Conservation (phyloP, 2,329 filamentous ascomycete species). For the Dactylellina sp. region DNA sequence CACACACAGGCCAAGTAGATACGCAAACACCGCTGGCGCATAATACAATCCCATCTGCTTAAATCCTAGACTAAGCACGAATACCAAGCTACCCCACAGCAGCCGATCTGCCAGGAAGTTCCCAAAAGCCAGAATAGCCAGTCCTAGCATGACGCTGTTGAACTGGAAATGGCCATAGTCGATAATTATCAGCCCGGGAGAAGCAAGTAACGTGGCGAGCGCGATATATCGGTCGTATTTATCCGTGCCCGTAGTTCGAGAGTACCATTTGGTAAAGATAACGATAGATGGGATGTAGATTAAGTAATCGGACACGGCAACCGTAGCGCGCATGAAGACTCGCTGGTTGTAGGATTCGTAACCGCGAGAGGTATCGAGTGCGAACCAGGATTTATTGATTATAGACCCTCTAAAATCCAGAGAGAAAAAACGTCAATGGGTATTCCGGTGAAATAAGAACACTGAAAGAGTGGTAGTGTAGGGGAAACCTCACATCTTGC, state of each 20-base stretch:
- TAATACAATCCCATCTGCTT: slow-evolving; percentile 99
- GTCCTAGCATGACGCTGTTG: slow-evolving; percentile 97
- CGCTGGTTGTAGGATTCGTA: slow-evolving; percentile 83
- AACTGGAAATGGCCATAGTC: slow-evolving; percentile 98
- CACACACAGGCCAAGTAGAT: slow-evolving; percentile 86
- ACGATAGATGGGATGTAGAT: slow-evolving; percentile 86
- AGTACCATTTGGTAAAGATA: slow-evolving; percentile 85
- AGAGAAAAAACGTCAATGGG: no score
- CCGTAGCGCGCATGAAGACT: slow-evolving; percentile 94
- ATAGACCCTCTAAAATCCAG: slow-evolving; percentile 77
- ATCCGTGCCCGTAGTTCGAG: slow-evolving; percentile 79
- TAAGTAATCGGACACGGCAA: slow-evolving; percentile 89
- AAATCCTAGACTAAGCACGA: slow-evolving; percentile 92
- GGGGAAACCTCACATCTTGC: slow-evolving; percentile 73
- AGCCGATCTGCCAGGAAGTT: slow-evolving; percentile 86
- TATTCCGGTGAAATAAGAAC: background rate
- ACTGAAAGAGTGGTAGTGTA: slow-evolving; percentile 15
- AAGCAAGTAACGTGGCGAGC: slow-evolving; percentile 89
- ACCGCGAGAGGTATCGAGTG: slow-evolving; percentile 82
- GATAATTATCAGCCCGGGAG: slow-evolving; percentile 88
- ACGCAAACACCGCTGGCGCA: slow-evolving; percentile 90
- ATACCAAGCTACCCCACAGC: slow-evolving; percentile 91
- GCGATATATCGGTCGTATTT: slow-evolving; percentile 73
- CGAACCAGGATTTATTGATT: slow-evolving; percentile 88
- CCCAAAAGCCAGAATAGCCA: slow-evolving; percentile 86